These are phyloP conservation scores for Scytalidium sp. DNA, from an alignment of 2,329 filamentous ascomycete species.

Conservation along the genomic window DNA sequence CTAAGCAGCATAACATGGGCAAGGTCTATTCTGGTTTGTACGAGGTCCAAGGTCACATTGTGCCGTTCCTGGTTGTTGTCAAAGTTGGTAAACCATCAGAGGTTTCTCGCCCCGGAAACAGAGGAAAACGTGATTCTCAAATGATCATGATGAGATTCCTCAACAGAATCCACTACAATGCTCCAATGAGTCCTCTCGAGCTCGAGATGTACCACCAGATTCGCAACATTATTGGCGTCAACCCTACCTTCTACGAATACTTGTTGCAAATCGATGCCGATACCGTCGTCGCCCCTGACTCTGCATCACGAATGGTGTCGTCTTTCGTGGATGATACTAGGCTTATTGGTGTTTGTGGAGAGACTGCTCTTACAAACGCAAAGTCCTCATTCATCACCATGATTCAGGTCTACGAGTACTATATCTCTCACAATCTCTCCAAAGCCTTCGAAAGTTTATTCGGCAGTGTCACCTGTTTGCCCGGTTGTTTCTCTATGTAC, in stretches of 20 bases:
- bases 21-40: slow-evolving; percentile 98
- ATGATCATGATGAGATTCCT: slow-evolving; percentile 99
- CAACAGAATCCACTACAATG: slow-evolving; percentile 97
- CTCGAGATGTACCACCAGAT: slow-evolving; percentile 99
- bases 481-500: slow-evolving; percentile 99
- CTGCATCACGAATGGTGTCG: slow-evolving; percentile 87
- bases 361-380: slow-evolving; percentile 89
- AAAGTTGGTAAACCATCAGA: slow-evolving; percentile 90
- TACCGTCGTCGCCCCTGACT: slow-evolving; percentile 87
- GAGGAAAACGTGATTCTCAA: slow-evolving; percentile 98
- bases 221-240: slow-evolving; percentile 96
- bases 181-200: slow-evolving; percentile 93
- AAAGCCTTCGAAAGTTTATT: slow-evolving; percentile 98
- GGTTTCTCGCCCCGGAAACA: slow-evolving; percentile 78
- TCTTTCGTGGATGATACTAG: slow-evolving; percentile 89
- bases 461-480: slow-evolving; percentile 94
- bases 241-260: slow-evolving; percentile 97
- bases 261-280: slow-evolving; percentile 96
- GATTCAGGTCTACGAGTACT: slow-evolving; percentile 99
- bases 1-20: slow-evolving; percentile 99
- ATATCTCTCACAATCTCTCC: slow-evolving; percentile 94
- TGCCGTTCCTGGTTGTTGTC: slow-evolving; percentile 94
- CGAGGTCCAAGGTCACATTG: slow-evolving; percentile 96
- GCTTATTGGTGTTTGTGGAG: slow-evolving; percentile 91
- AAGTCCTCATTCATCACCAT: slow-evolving; percentile 94